These are phyloP conservation scores for Ganoderma boninense DNA, from an alignment of 1,284 basidiomycete genomes.

Conservation along the genomic window DNA sequence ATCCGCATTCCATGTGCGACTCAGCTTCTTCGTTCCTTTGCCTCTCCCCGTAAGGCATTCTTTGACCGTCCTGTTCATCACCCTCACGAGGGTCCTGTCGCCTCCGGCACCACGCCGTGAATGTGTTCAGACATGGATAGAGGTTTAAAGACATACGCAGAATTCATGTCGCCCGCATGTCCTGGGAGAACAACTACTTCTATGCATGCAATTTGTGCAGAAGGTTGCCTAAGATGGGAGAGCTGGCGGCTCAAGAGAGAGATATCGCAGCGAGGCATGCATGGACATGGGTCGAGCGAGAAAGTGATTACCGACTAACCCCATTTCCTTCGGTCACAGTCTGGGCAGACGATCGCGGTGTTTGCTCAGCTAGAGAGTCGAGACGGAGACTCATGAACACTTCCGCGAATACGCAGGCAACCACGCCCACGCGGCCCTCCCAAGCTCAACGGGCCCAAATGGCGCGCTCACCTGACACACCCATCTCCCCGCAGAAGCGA, in stretches of 20 bases:
- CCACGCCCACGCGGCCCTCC: conserved; percentile 25
- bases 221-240: too few relatives aligned
- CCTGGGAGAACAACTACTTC: too few relatives aligned
- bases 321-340: conserved; percentile 33
- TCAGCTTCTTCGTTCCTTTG: background rate
- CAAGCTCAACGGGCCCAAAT: conserved; percentile 24
- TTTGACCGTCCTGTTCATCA: too few relatives aligned
- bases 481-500: conserved; percentile 16
- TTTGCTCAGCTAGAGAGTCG: conserved; percentile 17
- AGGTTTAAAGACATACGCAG: too few relatives aligned
- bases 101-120: too few relatives aligned
- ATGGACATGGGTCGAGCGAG: background rate
- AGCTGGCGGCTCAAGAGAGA: background rate
- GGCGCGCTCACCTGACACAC: conserved; percentile 22
- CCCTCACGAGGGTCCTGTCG: too few relatives aligned
- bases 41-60: background rate
- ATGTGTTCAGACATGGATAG: too few relatives aligned
- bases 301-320: background rate
- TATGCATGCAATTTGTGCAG: too few relatives aligned
- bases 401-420: background rate
- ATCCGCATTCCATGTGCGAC: background rate
- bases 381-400: background rate
- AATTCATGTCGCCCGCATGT: too few relatives aligned
- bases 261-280: background rate
- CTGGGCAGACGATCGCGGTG: conserved; percentile 45